Evolutionary conservation across 1,139 yeast species (phyloP).

Genomic region (Sugiyamaella xylanicola): DNA sequence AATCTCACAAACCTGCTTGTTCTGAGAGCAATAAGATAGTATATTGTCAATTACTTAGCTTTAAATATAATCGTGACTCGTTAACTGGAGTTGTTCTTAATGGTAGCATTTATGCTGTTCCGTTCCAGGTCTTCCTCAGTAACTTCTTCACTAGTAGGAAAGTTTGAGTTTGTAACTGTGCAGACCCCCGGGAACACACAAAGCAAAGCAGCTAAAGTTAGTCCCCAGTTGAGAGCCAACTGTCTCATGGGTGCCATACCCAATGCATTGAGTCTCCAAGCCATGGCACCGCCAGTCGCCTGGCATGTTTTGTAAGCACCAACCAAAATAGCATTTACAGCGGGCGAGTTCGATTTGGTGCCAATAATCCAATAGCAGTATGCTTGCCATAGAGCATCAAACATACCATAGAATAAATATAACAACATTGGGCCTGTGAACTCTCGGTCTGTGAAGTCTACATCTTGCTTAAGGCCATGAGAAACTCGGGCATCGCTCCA

Average conservation of each 20-base stretch:
- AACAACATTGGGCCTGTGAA: conserved; percentile 30
- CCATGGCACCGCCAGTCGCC: conserved; percentile 60
- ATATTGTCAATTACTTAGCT: too few species aligned
- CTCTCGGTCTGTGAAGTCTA: conserved; percentile 24
- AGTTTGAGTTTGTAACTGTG: conserved; percentile 20
- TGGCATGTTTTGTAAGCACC: conserved; percentile 60
- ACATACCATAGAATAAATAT: conserved; percentile 57
- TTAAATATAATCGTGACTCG: too few species aligned
- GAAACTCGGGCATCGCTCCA: conserved; percentile 25
- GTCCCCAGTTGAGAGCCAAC: conserved; percentile 58
- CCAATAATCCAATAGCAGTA: conserved; percentile 57
- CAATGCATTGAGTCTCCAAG: conserved; percentile 56
- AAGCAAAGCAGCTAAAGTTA: conserved; percentile 50
- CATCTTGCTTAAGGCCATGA: conserved; percentile 24
- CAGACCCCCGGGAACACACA: conserved; percentile 46
- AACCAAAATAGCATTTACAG: conserved; percentile 55
- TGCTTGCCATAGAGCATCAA: conserved; percentile 58
- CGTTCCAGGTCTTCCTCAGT: not conserved
- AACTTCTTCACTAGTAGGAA: conserved; percentile 18
- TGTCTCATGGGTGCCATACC: conserved; percentile 47
- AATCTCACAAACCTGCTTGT: too few species aligned
- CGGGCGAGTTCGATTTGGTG: conserved; percentile 56
- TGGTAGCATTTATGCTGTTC: too few species aligned
- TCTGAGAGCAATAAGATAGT: too few species aligned
- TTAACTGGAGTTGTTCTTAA: too few species aligned